Conservation (phyloP, 495 filamentous ascomycete species). For the Aspergillus campestris region DNA sequence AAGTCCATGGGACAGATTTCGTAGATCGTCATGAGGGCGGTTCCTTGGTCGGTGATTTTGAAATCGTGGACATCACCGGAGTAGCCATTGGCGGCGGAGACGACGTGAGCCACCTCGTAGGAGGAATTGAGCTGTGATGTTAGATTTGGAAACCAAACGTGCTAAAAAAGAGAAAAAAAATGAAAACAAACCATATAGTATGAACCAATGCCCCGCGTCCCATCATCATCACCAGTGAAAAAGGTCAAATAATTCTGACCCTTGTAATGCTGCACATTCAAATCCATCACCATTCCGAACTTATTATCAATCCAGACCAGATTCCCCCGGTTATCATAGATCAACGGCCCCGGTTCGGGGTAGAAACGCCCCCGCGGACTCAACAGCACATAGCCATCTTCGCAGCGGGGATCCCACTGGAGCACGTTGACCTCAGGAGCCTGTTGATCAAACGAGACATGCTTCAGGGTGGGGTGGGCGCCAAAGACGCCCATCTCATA, state of each 20-base stretch:
- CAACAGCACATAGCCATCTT: constrained; percentile 21
- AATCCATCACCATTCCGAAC: constrained; percentile 19
- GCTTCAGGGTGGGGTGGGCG: constrained; percentile 4
- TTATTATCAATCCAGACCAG: constrained; percentile 21
- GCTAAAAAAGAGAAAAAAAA: background rate
- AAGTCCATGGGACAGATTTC: constrained; percentile 38
- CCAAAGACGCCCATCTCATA: constrained; percentile 8
- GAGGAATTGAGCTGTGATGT: constrained; percentile 34
- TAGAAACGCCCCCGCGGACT: constrained; percentile 20
- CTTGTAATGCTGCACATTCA: constrained; percentile 24
- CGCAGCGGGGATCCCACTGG: constrained; percentile 16
- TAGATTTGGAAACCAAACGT: background rate
- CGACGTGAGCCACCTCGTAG: constrained; percentile 31
- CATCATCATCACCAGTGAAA: constrained; percentile 33
- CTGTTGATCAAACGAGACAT: constrained; percentile 4
- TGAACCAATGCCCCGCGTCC: constrained; percentile 22
- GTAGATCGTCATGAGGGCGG: constrained; percentile 45
- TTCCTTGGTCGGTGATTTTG: constrained; percentile 36
- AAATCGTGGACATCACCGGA: constrained; percentile 39
- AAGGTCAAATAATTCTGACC: constrained; percentile 31
- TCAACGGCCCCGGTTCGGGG: constrained; percentile 13
- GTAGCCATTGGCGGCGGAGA: constrained; percentile 26
- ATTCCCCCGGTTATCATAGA: constrained; percentile 23
- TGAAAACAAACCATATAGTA: constrained; percentile 40
- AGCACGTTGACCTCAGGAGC: constrained; percentile 20